Evolutionary conservation across 1,284 basidiomycete species (phyloP), one percentile per base, ranked within the genome.

Genomic region (Leccinum fallax): DNA sequence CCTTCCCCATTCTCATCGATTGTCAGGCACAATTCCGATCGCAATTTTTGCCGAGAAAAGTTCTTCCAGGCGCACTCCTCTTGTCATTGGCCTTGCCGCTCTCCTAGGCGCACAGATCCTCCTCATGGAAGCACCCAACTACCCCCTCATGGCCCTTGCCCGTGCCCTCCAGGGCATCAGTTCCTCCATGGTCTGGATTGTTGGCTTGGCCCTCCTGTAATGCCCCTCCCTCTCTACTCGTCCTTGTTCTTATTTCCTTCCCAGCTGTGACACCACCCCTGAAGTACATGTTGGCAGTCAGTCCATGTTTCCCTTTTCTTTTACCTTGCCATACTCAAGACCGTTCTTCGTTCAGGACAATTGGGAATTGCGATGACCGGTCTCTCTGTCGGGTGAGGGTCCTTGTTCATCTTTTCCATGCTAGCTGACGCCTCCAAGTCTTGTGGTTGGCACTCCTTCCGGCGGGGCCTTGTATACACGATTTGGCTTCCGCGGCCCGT

Each of bases 71-170:
- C 81, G 83, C 55, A 73, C 72, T 2, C 89, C 90, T 2, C 78
- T 94, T 43, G 69, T 93, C 5, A 59, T 79, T 7, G 91, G 88
- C 5, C 78, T 89, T 15, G 13, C 85, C 3, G 69, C 84, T 15
- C 79, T 91, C 13, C 76, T 86, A 9, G 85, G 80, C 4, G 82
- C 86, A 16, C 83, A 87, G 70, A 75, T 93, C 24, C 79, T 93
- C 77, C 82, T 94, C 55, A 93, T 93, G 90, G 84, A 91, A 63
- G 88, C 89, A 0, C 85, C 83, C 2, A 82, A 79, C 21, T 94
- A 86, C 69, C 79, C 85, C 75, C 76, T 89, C 13, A 92, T 94
- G 89, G 84, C 84, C 13, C 48, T 93, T 32, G 87, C 90, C 16
- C 85, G 92, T 21, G 75, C 88, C 16, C 61, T 92, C 8, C 92